Evolutionary conservation across 805 yeast species (phyloP).

Genomic region (Yarrowia sp.): DNA sequence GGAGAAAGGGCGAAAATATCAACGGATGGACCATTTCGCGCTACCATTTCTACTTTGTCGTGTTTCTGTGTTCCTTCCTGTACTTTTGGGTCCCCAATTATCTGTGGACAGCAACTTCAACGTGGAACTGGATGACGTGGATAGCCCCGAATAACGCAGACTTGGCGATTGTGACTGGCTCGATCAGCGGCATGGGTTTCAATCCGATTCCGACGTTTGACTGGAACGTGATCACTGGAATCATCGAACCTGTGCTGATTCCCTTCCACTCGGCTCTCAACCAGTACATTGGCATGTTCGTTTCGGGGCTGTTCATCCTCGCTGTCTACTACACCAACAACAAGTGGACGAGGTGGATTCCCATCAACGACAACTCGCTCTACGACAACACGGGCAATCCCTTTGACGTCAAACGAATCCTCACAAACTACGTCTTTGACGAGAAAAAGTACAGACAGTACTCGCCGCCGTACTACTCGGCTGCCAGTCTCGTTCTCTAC

Average conservation of each 20-base stretch:
- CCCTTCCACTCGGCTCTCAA: slow-evolving; percentile 40
- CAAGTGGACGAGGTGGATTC: slow-evolving; percentile 60
- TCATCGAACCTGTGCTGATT: slow-evolving; percentile 38
- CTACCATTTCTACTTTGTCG: slow-evolving; percentile 57
- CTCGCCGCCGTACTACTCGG: slow-evolving; percentile 70
- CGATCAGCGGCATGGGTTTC: slow-evolving; percentile 52
- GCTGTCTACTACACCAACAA: slow-evolving; percentile 1
- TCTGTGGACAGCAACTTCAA: slow-evolving; percentile 65
- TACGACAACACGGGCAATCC: slow-evolving; percentile 60
- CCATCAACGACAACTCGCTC: slow-evolving; percentile 60
- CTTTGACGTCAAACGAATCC: slow-evolving; percentile 57
- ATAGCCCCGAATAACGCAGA: slow-evolving; percentile 60
- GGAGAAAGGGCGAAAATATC: background rate
- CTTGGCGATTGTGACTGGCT: slow-evolving; percentile 53
- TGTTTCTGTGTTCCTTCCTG: slow-evolving; percentile 54
- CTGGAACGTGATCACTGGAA: slow-evolving; percentile 21
- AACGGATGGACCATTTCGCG: slow-evolving; percentile 66
- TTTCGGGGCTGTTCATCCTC: slow-evolving; percentile 56
- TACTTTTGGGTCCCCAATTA: slow-evolving; percentile 75
- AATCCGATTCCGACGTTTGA: slow-evolving; percentile 45
- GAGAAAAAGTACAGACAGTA: slow-evolving; percentile 58
- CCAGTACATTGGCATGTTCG: slow-evolving; percentile 38
- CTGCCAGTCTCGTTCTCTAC: slow-evolving; percentile 55
- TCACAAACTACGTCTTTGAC: slow-evolving; percentile 53
- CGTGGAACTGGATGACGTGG: slow-evolving; percentile 70